Evolutionary conservation across 768 basidiomycete genomes (phyloP).

Genomic region (Leccinum longicurvipes): DNA sequence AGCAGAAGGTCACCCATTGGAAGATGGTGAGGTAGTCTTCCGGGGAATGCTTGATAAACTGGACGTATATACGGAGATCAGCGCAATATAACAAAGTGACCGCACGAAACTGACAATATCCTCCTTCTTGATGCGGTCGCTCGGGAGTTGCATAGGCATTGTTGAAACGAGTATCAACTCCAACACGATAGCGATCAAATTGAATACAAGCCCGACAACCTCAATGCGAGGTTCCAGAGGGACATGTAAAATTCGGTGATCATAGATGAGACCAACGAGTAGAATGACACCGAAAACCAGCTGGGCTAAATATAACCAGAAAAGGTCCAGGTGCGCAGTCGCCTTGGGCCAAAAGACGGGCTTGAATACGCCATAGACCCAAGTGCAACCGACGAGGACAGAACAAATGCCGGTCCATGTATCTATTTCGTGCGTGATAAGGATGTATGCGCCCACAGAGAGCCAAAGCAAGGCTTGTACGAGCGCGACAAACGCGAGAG

Average conservation of each 20-base stretch:
- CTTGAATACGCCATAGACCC: constrained; percentile 64
- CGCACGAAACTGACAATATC: constrained; percentile 54
- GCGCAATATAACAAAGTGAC: not conserved
- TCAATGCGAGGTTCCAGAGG: constrained; percentile 37
- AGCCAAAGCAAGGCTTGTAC: constrained; percentile 58
- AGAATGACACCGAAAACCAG: constrained; percentile 45
- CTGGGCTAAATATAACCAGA: constrained; percentile 53
- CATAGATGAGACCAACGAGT: constrained; percentile 54
- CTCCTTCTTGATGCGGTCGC: constrained; percentile 43
- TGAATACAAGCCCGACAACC: constrained; percentile 31
- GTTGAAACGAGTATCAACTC: constrained; percentile 47
- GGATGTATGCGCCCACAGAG: constrained; percentile 50
- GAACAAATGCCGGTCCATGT: constrained; percentile 37
- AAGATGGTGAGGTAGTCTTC: constrained; percentile 76
- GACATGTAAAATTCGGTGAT: constrained; percentile 40
- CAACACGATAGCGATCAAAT: constrained; percentile 42
- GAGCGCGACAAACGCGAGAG: constrained; percentile 57
- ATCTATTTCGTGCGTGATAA: constrained; percentile 37
- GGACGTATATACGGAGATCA: not conserved
- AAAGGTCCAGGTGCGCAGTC: constrained; percentile 63
- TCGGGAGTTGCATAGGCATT: constrained; percentile 71
- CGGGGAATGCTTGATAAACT: constrained; percentile 37
- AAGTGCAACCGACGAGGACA: constrained; percentile 50
- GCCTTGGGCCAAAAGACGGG: constrained; percentile 50
- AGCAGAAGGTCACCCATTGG: constrained; percentile 69